phyloP scores from a whole-genome alignment of 2,329 filamentous ascomycete genomes.

The Aspergillus pseudotamarii region DNA sequence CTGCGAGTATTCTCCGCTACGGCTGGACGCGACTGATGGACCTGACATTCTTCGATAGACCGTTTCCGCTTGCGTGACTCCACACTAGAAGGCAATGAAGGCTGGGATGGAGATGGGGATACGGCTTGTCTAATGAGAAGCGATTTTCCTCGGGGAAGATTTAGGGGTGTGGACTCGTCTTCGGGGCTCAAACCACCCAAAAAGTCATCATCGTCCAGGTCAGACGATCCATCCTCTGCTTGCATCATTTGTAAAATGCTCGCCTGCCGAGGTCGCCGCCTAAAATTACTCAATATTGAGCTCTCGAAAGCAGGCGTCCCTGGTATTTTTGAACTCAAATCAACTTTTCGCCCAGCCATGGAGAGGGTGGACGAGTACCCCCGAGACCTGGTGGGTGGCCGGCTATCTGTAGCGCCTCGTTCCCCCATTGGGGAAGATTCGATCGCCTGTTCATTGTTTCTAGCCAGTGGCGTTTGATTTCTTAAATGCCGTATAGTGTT shows the following conservation, averaged over 20 bases:
- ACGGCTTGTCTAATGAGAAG: constrained; percentile 25
- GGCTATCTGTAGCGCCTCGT: constrained; percentile 35
- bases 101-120: constrained; percentile 28
- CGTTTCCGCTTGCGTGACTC: constrained; percentile 44
- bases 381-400: constrained; percentile 40
- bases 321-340: constrained; percentile 36
- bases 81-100: constrained; percentile 29
- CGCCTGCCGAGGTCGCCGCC: constrained; percentile 46
- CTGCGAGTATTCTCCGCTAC: constrained; percentile 24
- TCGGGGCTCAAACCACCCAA: constrained; percentile 47
- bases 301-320: constrained; percentile 47
- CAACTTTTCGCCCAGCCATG: constrained; percentile 41
- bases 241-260: constrained; percentile 51
- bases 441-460: constrained; percentile 36
- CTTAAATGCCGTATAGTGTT: constrained; percentile 25
- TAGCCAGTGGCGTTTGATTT: constrained; percentile 36
- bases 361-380: constrained; percentile 45
- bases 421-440: constrained; percentile 39
- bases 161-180: constrained; percentile 50
- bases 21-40: constrained; percentile 28
- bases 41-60: constrained; percentile 29
- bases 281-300: constrained; percentile 49
- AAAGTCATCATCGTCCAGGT: constrained; percentile 44
- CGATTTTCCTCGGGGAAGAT: constrained; percentile 37
- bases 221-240: constrained; percentile 42